These are phyloP conservation scores for Orbilia ellipsospora DNA, from an alignment of 2,329 filamentous ascomycete species.

Conservation along the genomic window DNA sequence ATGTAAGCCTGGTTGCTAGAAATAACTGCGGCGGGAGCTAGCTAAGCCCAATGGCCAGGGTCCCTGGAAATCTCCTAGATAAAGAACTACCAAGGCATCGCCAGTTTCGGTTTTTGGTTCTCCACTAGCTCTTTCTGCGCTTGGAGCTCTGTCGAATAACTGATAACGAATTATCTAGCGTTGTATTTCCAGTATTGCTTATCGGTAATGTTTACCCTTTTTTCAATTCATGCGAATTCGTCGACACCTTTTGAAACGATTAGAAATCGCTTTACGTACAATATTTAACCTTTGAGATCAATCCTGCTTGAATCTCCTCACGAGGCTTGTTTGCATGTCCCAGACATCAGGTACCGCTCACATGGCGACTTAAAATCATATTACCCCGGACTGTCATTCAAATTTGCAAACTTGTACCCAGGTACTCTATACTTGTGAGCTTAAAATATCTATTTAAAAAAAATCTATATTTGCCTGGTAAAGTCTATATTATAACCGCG, in stretches of 20 bases:
- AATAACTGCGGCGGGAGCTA: conserved; percentile 37
- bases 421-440: not conserved
- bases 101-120: not conserved
- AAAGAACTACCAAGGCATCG: conserved; percentile 18
- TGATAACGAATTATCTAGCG: conserved; percentile 55
- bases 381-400: conserved; percentile 4
- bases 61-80: conserved; percentile 24
- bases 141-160: conserved; percentile 32
- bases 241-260: conserved; percentile 10
- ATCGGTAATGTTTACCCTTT: conserved; percentile 17
- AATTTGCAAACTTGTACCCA: not conserved
- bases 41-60: conserved; percentile 32
- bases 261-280: conserved; percentile 50
- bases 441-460: not conserved
- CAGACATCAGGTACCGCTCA: conserved; percentile 29
- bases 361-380: conserved; percentile 13
- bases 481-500: not conserved
- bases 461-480: not conserved
- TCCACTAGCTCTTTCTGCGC: not conserved
- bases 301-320: conserved; percentile 18
- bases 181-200: conserved; percentile 15
- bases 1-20: not conserved
- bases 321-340: conserved; percentile 41
- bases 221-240: not conserved
- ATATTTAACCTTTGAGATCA: not conserved